These are phyloP conservation scores for Pleurozium schreberi DNA, from an alignment of 225 moss, liverwort and hornwort species.

Conservation along the genomic window DNA sequence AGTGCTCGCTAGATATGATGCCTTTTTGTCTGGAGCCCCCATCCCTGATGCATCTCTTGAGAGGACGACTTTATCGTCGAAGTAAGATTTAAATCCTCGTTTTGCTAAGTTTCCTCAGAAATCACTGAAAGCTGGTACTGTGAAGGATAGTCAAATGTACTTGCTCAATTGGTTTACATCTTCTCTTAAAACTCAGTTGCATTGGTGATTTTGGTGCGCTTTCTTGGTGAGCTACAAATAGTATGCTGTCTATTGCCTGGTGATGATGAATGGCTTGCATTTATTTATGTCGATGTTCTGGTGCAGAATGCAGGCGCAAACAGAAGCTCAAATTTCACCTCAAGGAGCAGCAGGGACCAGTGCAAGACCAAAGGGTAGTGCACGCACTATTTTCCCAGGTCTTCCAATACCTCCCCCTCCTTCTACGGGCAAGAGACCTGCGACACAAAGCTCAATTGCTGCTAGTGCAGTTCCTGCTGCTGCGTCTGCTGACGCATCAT, in stretches of 20 bases:
- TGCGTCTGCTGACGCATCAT: slow-evolving; percentile 35
- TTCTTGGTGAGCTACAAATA: background rate
- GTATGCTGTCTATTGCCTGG: background rate
- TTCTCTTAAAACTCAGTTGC: background rate
- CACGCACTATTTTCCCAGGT: slow-evolving; percentile 28
- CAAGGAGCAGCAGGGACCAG: slow-evolving; percentile 1
- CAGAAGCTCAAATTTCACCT: slow-evolving; percentile 3
- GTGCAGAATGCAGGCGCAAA: slow-evolving; percentile 14
- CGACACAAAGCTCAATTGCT: slow-evolving; percentile 1
- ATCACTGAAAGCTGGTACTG: background rate
- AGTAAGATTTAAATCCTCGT: slow-evolving; percentile 15
- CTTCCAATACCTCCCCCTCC: slow-evolving; percentile 51
- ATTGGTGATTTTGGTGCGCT: background rate
- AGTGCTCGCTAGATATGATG: slow-evolving; percentile 80
- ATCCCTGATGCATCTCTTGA: slow-evolving; percentile 37
- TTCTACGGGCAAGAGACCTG: slow-evolving; percentile 24
- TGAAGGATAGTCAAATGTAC: background rate
- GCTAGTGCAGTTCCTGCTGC: slow-evolving; percentile 19
- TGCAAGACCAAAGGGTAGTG: slow-evolving; percentile 7
- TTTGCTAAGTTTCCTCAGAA: background rate
- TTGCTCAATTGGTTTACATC: background rate
- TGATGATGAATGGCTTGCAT: background rate
- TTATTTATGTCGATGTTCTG: background rate
- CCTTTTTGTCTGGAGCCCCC: slow-evolving; percentile 70
- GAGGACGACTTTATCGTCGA: slow-evolving; percentile 26